Evolutionary conservation across 306 rosid species (phyloP).

Genomic region (Sicyos edulis): DNA sequence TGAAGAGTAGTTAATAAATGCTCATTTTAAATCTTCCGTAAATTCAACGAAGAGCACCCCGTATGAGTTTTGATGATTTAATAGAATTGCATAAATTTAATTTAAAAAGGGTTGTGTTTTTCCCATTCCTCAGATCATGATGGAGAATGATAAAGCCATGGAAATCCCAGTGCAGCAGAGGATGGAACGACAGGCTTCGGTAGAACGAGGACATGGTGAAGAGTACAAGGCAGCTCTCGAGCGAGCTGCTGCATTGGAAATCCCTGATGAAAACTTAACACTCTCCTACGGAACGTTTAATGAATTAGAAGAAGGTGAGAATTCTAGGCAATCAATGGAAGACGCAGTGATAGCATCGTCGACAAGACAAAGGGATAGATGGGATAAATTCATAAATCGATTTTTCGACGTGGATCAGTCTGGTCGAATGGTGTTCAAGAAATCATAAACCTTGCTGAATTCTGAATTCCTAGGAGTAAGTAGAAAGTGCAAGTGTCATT

Average conservation of each 20-base stretch:
- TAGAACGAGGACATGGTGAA: constrained; percentile 53
- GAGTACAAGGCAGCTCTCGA: constrained; percentile 75
- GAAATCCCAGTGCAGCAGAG: constrained; percentile 62
- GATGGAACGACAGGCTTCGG: constrained; percentile 58
- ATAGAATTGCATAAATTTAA: neutral
- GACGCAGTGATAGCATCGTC: constrained; percentile 24
- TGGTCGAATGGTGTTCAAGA: constrained; percentile 75
- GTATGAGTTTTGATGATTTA: neutral
- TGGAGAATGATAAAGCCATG: constrained; percentile 45
- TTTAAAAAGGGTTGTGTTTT: neutral
- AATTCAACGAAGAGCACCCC: too few relatives aligned
- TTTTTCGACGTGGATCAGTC: constrained; percentile 62
- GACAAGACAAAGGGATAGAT: constrained; percentile 43
- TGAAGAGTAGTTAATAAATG: too few relatives aligned
- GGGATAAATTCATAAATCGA: constrained; percentile 70
- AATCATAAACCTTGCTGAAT: constrained; percentile 20
- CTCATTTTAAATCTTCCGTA: too few relatives aligned
- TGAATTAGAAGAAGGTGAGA: constrained; percentile 49
- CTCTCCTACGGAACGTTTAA: constrained; percentile 70
- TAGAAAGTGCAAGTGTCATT: constrained; percentile 14
- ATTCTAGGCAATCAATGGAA: constrained; percentile 40
- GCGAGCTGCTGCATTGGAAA: constrained; percentile 66
- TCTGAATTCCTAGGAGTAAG: neutral
- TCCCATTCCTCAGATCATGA: constrained; percentile 53
- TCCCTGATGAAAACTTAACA: constrained; percentile 62